Conservation (phyloP, 768 basidiomycete species). For the Xerocomus potaroensis region DNA sequence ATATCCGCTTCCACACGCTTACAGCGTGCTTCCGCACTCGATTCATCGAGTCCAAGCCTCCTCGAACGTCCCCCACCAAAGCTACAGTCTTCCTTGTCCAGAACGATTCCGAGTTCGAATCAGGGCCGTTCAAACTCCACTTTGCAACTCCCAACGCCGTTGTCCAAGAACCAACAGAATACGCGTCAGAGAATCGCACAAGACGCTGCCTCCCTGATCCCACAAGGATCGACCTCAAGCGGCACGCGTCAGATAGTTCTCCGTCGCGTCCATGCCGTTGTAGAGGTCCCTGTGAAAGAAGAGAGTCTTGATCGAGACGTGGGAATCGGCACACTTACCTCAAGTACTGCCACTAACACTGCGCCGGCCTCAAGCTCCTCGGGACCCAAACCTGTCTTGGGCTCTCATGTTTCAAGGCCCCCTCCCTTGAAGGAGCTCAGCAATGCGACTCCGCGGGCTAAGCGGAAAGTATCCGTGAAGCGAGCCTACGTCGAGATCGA, state of each 20-base stretch:
- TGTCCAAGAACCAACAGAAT: constrained; percentile 27
- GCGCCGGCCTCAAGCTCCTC: constrained; percentile 16
- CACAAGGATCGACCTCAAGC: constrained; percentile 8
- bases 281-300: constrained; percentile 59
- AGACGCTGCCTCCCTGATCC: constrained; percentile 1
- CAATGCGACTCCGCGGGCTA: constrained; percentile 10
- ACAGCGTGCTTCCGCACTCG: constrained; percentile 12
- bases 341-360: constrained; percentile 12
- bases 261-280: constrained; percentile 58
- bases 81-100: constrained; percentile 30
- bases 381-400: constrained; percentile 1
- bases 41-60: constrained; percentile 23
- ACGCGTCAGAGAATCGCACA: constrained; percentile 21
- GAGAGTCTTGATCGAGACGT: constrained; percentile 48
- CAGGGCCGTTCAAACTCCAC: constrained; percentile 9
- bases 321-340: neutral
- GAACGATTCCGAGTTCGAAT: constrained; percentile 5
- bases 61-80: constrained; percentile 30
- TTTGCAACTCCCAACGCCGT: constrained; percentile 28
- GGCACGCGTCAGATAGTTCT: constrained; percentile 36
- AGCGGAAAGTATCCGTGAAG: constrained; percentile 21
- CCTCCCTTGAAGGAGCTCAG: neutral
- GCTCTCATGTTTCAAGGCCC: constrained; percentile 11
- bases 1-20: constrained; percentile 29
- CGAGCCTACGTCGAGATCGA: constrained; percentile 32